These are phyloP conservation scores for Pseudomicrostroma phylloplanum DNA, from an alignment of 1,284 basidiomycete species.

Conservation along the genomic window DNA sequence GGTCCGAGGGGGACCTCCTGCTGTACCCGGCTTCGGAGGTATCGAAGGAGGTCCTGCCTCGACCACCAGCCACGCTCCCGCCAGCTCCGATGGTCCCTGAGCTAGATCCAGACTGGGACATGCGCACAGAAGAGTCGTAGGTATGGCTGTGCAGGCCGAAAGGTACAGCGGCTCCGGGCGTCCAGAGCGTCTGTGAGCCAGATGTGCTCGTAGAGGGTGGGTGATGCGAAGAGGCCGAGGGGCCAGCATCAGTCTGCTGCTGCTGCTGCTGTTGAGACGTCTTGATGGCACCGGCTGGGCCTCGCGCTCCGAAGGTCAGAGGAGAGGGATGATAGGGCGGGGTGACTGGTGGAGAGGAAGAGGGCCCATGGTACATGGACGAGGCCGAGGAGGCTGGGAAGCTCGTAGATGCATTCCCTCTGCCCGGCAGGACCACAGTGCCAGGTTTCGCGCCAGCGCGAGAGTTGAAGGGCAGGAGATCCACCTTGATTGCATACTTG, in stretches of 20 bases:
- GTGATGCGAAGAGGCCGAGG: background rate
- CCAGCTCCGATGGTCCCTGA: conserved; percentile 17
- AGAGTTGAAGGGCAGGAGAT: conserved; percentile 26
- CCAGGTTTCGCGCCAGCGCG: conserved; percentile 17
- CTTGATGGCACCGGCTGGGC: too few relatives aligned
- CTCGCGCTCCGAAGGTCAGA: background rate
- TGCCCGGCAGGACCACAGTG: conserved; percentile 17
- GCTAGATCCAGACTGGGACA: conserved; percentile 4
- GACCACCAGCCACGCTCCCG: conserved; percentile 18
- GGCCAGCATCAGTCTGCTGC: background rate
- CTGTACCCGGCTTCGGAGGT: conserved; percentile 27
- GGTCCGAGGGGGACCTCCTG: conserved; percentile 6
- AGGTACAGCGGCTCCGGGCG: background rate
- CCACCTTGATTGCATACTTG: conserved; percentile 44
- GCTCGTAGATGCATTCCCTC: conserved; percentile 12
- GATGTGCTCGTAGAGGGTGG: background rate
- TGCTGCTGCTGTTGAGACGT: background rate
- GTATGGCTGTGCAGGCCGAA: background rate
- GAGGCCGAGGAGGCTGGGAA: conserved; percentile 21
- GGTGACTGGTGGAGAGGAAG: background rate
- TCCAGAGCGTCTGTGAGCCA: background rate
- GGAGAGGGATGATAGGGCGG: background rate
- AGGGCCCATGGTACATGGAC: conserved; percentile 16
- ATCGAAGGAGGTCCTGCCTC: conserved; percentile 20
- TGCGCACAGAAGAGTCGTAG: conserved; percentile 6